Evolutionary conservation across 164 flowering plant species (phyloP), one percentile per base, ranked within the genome.

Genomic region (Dillenia turbinata): DNA sequence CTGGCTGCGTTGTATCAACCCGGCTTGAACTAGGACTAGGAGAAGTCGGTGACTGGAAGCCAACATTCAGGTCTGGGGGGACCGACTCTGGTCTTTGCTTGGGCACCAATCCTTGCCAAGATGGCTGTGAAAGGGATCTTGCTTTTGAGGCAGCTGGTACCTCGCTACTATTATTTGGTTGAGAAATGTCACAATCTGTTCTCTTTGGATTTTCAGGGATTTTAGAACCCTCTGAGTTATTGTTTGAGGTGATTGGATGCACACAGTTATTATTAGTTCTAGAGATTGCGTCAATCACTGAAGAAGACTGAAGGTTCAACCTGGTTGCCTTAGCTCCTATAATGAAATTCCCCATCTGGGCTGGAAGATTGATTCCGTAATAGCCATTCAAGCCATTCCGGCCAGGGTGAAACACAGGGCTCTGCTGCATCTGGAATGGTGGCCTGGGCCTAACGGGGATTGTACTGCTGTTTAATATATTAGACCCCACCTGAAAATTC

Each of bases 11-110:
- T 5, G 86, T 67, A 54, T 85, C 86, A 15, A 72, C 73, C 53
- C 68, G 60, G 40, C 40, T 33, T 52, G 66, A 59, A 44, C 72
- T 65, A 10, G 77, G 74, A 61, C 69, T 65, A 15, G 86, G 86
- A 47, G 86, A 83, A 6, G 76, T 74, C 15, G 84, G 83, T 12
- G 81, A 71, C 70, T 81, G 83, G 64, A 78, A 85, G 46, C 76
- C 65, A 24, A 83, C 57, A 57, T 85, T 85, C 58, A 86, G 73
- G 59, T 86, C 88, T 0, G 88, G 83, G 12, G 86, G 84, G 53
- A 69, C 77, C 16, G 82, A 64, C 49, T 67, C 78, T 22, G 57
- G 59, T 66, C 69, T 78, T 57, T 71, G 71, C 9, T 65, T 71
- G 3, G 59, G 64, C n/a, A 70, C 56, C 19, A 68, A 63, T 17